These are phyloP conservation scores for Thermomyces lanuginosus DNA, from an alignment of 2,329 filamentous ascomycete species.

Conservation along the genomic window DNA sequence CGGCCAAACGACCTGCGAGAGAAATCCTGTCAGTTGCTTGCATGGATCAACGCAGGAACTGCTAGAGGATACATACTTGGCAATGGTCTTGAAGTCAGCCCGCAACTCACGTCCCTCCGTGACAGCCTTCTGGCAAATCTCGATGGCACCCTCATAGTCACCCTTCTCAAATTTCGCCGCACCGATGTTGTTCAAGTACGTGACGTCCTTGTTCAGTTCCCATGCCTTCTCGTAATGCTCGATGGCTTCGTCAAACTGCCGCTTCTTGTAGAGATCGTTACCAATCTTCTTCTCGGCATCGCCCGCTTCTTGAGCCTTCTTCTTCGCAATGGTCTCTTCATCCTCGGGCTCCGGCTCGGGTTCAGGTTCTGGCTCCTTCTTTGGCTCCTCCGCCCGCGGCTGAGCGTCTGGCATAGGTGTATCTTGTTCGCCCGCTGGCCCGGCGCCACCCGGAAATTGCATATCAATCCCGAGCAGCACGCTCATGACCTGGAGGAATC, in stretches of 20 bases:
- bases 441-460: constrained; percentile 42
- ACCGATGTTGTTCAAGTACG: constrained; percentile 90
- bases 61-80: constrained; percentile 45
- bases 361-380: constrained; percentile 45
- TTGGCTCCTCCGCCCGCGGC: constrained; percentile 30
- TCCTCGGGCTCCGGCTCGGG: constrained; percentile 54
- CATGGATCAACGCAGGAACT: too few relatives aligned
- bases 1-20: constrained; percentile 58
- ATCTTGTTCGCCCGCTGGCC: constrained; percentile 45
- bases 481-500: constrained; percentile 86
- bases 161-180: constrained; percentile 94
- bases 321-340: constrained; percentile 68
- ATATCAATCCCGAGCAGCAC: constrained; percentile 90
- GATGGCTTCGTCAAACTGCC: constrained; percentile 87
- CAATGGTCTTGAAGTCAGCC: constrained; percentile 95
- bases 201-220: constrained; percentile 90
- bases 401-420: constrained; percentile 60
- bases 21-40: neutral
- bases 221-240: constrained; percentile 89
- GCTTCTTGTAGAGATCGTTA: constrained; percentile 96
- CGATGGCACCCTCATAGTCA: constrained; percentile 74
- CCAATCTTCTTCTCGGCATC: constrained; percentile 90
- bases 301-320: constrained; percentile 79
- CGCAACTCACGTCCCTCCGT: constrained; percentile 78
- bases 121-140: constrained; percentile 72